Evolutionary conservation across 345 rosid genomes (phyloP), one percentile per base, ranked within the genome.

Genomic region (Sisymbrium irio): DNA sequence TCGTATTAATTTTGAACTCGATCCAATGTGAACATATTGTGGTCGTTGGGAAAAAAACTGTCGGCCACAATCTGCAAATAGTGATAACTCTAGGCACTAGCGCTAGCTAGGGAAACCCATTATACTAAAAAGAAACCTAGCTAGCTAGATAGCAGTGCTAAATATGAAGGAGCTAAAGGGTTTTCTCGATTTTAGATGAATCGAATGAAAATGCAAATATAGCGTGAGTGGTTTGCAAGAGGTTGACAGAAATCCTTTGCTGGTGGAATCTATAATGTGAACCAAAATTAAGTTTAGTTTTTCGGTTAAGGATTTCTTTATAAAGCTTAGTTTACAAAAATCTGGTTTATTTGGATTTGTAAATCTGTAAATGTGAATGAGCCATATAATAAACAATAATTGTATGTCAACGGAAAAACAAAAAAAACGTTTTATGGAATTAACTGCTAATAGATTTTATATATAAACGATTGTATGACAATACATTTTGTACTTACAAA

Each of bases 11-110:
- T 6, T 27, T 22, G 7, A 8, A 15, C 3, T 4, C 18, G 9
- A 42, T 30, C 40, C 12, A 13, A 80, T 85, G 55, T 79, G 86
- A 12, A 81, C 89, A 17, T 81, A 76, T 20, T 81, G 10, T 57
- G 7, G 54, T 65, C 12, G 65, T 25, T 45, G 63, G 32, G 12
- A 3, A 11, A 27, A 49, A 37, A 14, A 49, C n/a, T 47, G 70
- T 65, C 45, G 45, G 15, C 13, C 25, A 25, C 15, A 49, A 7
- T 64, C 14, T 18, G 33, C 54, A 47, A 18, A 18, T 6, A 18
- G 19, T 22, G 1, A 22, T 22, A 47, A 18, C 22, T 30, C 53
- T 56, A 32, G 39, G 13, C 61, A 55, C 19, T n/a, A 30, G 20
- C 60, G 20, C 60, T 42, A 22, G 25, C 10, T 27, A 44, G 25